Conservation (phyloP, 2,329 filamentous ascomycete species). For the Huntiella omanensis region DNA sequence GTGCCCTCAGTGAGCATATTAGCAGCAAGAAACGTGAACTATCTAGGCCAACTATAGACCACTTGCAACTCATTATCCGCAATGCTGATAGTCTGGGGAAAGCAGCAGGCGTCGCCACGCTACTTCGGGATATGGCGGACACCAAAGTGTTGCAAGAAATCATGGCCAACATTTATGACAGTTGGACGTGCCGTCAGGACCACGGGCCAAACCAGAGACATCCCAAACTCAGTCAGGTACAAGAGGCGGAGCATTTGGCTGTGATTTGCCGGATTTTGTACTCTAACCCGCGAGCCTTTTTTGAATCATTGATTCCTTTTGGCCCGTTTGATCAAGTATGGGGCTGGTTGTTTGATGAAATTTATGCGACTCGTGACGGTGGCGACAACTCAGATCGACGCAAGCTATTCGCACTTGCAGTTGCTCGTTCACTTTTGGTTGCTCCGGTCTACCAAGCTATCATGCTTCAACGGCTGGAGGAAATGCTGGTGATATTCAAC, state of each 20-base stretch:
- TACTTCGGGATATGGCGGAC: constrained; percentile 46
- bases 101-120: constrained; percentile 37
- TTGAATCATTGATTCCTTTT: constrained; percentile 33
- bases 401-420: constrained; percentile 54
- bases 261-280: constrained; percentile 64
- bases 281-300: constrained; percentile 50
- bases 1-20: constrained; percentile 29
- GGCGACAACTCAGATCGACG: constrained; percentile 46
- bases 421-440: constrained; percentile 53
- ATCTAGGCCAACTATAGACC: constrained; percentile 36
- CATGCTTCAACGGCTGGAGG: constrained; percentile 44
- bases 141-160: constrained; percentile 44
- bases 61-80: constrained; percentile 47
- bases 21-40: constrained; percentile 37
- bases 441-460: constrained; percentile 37
- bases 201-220: constrained; percentile 59
- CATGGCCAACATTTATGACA: constrained; percentile 45
- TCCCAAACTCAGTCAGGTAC: constrained; percentile 51
- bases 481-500: constrained; percentile 60
- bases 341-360: constrained; percentile 40
- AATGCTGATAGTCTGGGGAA: constrained; percentile 44
- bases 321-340: constrained; percentile 32
- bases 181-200: constrained; percentile 58
- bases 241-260: constrained; percentile 70
- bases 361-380: constrained; percentile 51